These are phyloP conservation scores for Suhomyces choctaworum DNA, from an alignment of 1,139 yeast genomes.

Conservation along the genomic window DNA sequence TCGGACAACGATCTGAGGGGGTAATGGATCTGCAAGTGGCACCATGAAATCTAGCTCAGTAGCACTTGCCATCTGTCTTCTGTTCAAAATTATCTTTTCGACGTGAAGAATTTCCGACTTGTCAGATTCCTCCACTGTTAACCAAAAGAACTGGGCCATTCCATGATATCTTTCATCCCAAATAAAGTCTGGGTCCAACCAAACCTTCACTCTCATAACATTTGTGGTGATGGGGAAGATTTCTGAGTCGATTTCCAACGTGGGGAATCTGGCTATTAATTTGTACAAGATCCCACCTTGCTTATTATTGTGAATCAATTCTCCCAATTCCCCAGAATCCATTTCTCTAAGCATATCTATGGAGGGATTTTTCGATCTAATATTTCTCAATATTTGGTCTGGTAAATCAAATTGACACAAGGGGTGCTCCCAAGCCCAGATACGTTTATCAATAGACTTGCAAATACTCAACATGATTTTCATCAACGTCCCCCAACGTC, in stretches of 20 bases:
- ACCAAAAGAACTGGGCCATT: conserved; percentile 85
- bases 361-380: conserved; percentile 64
- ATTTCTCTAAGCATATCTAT: conserved; percentile 75
- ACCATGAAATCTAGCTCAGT: conserved; percentile 91
- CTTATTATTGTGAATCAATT: conserved; percentile 75
- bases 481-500: conserved; percentile 87
- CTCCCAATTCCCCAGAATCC: conserved; percentile 80
- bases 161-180: conserved; percentile 90
- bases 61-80: conserved; percentile 52
- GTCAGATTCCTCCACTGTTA: conserved; percentile 84
- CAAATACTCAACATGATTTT: conserved; percentile 75
- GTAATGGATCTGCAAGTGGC: conserved; percentile 84
- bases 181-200: conserved; percentile 68
- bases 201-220: conserved; percentile 79
- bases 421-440: conserved; percentile 94
- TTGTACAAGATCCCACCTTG: conserved; percentile 68
- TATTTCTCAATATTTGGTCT: conserved; percentile 58
- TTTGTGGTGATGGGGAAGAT: conserved; percentile 88
- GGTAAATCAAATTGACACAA: conserved; percentile 83
- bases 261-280: conserved; percentile 72
- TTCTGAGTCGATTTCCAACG: conserved; percentile 68
- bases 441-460: conserved; percentile 76
- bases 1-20: conserved; percentile 80
- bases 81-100: conserved; percentile 72
- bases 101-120: conserved; percentile 75